Evolutionary conservation across 495 filamentous ascomycete genomes (phyloP), one percentile per base, ranked within the genome.

Genomic region (Penicillium alfredii): DNA sequence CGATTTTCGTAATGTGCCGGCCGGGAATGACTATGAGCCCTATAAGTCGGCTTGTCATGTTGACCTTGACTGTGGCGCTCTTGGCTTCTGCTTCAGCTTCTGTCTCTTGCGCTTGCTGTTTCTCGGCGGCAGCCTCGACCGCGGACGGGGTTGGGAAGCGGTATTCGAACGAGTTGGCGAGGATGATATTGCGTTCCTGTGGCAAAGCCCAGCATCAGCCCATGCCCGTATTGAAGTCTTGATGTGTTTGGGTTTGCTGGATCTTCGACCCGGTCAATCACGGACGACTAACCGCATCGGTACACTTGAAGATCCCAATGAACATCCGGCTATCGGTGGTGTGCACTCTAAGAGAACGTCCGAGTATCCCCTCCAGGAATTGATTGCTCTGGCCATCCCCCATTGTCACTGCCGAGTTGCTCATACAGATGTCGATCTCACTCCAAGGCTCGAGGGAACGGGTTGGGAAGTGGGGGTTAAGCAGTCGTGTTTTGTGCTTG

Each of bases 21-120:
- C 93, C 90, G 1, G 93, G 92, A 6, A 97, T 77, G 6, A 95
- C 89, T 20, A 98, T 82, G 6, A 97, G 68, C 0, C 92, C 92
- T 27, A 98, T 77, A 51, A 86, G 88, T 17, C 92, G 77, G 45
- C 81, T 85, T 9, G 77, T 84, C 78, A 94, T 84, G 49, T 83
- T 74, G 42, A 84, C 51, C 38, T 71, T 79, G 12, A 86, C 44
- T 8, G 41, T 51, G 34, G 55, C 33, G 19, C 41, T 48, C 28
- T 51, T 47, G 39, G 56, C 33, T 44, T 53, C 43, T 29, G 46
- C 44, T 23, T 57, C 43, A n/a, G 61, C 49, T 36, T 35, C 40
- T 2, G 45, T 22, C 25, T 38, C 46, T 8, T 25, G 23, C 3
- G 16, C n/a, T n/a, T 23, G 32, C 20, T 60, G 45, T 35, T 56